Evolutionary conservation across 306 rosid genomes (phyloP).

Genomic region (Cucurbita ficifolia): DNA sequence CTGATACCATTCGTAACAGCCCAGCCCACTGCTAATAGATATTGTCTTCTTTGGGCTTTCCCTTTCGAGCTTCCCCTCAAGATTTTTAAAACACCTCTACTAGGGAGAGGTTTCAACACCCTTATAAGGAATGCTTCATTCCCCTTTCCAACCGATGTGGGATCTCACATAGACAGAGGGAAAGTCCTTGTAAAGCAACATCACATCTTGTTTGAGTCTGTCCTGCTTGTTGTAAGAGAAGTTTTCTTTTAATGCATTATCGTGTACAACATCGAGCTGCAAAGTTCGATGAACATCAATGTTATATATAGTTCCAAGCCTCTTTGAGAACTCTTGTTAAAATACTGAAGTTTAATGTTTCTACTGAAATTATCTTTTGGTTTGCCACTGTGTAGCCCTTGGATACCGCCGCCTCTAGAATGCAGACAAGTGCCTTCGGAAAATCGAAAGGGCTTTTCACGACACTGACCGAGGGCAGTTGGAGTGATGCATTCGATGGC

Average conservation of each 20-base stretch:
- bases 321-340: background rate
- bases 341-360: background rate
- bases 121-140: no score
- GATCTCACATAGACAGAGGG: background rate
- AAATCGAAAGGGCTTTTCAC: slow-evolving; percentile 77
- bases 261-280: background rate
- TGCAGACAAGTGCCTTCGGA: slow-evolving; percentile 95
- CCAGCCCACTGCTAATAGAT: no score
- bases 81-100: no score
- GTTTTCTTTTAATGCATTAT: background rate
- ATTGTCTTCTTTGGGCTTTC: no score
- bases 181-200: background rate
- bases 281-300: background rate
- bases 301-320: background rate
- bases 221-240: background rate
- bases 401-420: slow-evolving; percentile 94
- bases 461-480: slow-evolving; percentile 79
- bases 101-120: no score
- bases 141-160: no score
- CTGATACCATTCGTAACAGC: no score
- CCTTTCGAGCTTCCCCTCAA: no score
- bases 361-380: slow-evolving; percentile 22
- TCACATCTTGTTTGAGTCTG: background rate
- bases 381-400: slow-evolving; percentile 61
- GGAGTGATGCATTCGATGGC: slow-evolving; percentile 94